Evolutionary conservation across 2,329 filamentous ascomycete species (phyloP).

Genomic region (Parastagonospora avenae): DNA sequence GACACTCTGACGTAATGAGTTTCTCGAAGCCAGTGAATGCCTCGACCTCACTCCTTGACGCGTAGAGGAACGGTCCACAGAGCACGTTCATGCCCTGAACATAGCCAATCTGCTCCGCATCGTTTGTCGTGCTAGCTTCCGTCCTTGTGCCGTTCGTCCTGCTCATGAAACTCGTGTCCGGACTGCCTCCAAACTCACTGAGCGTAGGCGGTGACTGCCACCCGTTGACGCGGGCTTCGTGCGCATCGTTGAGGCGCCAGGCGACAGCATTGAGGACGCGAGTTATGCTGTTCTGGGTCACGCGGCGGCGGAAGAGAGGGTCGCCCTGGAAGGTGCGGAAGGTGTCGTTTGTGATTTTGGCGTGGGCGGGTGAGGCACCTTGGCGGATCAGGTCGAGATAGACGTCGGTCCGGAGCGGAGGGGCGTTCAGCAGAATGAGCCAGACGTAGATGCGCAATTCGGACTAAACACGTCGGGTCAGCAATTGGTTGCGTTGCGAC

Average conservation of each 20-base stretch:
- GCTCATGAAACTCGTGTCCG: slow-evolving; percentile 47
- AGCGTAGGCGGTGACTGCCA: slow-evolving; percentile 57
- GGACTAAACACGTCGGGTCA: slow-evolving; percentile 63
- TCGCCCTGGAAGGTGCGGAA: slow-evolving; percentile 96
- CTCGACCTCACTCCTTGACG: slow-evolving; percentile 90
- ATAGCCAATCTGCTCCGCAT: slow-evolving; percentile 78
- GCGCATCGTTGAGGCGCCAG: slow-evolving; percentile 87
- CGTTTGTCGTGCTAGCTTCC: slow-evolving; percentile 41
- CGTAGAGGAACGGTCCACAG: slow-evolving; percentile 93
- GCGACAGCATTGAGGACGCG: slow-evolving; percentile 92
- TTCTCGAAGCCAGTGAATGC: slow-evolving; percentile 90
- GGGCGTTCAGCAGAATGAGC: slow-evolving; percentile 89
- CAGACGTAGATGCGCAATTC: slow-evolving; percentile 93
- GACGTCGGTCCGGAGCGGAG: slow-evolving; percentile 80
- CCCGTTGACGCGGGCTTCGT: slow-evolving; percentile 61
- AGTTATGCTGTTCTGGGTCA: slow-evolving; percentile 94
- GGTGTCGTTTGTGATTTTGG: slow-evolving; percentile 98
- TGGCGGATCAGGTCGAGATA: slow-evolving; percentile 92
- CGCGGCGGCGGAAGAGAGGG: slow-evolving; percentile 91
- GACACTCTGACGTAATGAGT: slow-evolving; percentile 85
- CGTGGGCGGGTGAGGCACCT: slow-evolving; percentile 90
- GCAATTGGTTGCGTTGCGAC: not conserved
- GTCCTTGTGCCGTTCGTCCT: slow-evolving; percentile 32
- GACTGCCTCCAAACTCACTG: slow-evolving; percentile 55
- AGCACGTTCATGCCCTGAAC: slow-evolving; percentile 99